phyloP scores from a whole-genome alignment of 768 basidiomycete genomes.

The Cubamyces lactineus region DNA sequence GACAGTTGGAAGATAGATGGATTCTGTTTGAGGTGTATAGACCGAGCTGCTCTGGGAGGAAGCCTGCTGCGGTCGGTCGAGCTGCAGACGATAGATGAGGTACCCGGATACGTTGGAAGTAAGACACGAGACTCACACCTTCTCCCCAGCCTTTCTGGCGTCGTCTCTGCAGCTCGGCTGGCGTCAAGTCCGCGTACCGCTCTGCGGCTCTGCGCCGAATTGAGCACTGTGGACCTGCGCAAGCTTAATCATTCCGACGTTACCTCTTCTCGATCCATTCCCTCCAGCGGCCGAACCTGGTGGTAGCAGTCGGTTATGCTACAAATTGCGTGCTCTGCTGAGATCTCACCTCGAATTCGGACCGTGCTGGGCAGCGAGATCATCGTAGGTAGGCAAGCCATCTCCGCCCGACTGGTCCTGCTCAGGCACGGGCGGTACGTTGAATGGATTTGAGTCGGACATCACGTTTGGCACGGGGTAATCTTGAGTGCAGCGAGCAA shows the following conservation, averaged over 20 bases:
- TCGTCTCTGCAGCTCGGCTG: slow-evolving; percentile 58
- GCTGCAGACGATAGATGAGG: slow-evolving; percentile 2
- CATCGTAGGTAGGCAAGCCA: slow-evolving; percentile 78
- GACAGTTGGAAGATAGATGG: background rate
- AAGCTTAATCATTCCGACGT: slow-evolving; percentile 11
- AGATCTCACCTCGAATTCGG: slow-evolving; percentile 77
- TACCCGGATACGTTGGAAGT: background rate
- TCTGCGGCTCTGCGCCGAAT: slow-evolving; percentile 72
- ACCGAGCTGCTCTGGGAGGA: background rate
- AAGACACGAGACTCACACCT: slow-evolving; percentile 35
- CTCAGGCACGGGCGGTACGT: slow-evolving; percentile 37
- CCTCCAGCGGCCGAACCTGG: slow-evolving; percentile 83
- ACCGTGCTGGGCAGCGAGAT: slow-evolving; percentile 74
- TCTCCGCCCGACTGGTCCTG: slow-evolving; percentile 49
- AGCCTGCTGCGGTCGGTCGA: slow-evolving; percentile 9
- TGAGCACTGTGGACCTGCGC: slow-evolving; percentile 11
- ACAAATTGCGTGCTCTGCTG: background rate
- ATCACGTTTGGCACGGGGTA: slow-evolving; percentile 3
- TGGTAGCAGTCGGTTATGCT: background rate
- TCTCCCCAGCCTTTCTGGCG: slow-evolving; percentile 75
- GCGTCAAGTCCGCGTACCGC: slow-evolving; percentile 67
- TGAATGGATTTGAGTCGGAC: slow-evolving; percentile 12
- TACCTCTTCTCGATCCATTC: slow-evolving; percentile 90
- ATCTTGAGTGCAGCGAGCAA: background rate
- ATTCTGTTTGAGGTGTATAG: background rate